Percentiles rank a stretch among this genome's conserved stretches.
Conservation (phyloP, 768 basidiomycete genomes). For the Phaffia australis region DNA sequence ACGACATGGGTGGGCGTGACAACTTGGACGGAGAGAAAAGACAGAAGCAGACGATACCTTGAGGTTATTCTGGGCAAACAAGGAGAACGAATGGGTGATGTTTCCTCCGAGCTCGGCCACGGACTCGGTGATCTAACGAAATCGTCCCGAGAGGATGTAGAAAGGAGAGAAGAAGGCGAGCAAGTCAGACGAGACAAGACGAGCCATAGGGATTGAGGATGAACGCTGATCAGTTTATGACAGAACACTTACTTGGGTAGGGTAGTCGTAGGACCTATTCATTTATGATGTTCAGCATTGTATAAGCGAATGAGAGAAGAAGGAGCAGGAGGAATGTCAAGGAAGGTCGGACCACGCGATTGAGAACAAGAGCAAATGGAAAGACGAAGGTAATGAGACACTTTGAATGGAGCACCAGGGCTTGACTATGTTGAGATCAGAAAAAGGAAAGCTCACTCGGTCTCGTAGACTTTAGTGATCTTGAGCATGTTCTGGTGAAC, state of each 20-base stretch:
- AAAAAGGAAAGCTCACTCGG: conserved; percentile 43
- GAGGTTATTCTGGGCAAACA: conserved; percentile 39
- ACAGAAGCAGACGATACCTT: conserved; percentile 30
- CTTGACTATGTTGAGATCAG: background rate
- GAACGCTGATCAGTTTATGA: background rate
- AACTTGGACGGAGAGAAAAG: background rate
- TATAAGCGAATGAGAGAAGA: background rate
- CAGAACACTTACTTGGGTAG: conserved; percentile 19
- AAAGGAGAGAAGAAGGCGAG: background rate
- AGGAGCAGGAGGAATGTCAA: too few relatives aligned
- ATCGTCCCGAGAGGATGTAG: background rate
- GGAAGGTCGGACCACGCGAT: too few relatives aligned
- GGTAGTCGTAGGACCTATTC: conserved; percentile 53
- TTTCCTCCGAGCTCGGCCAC: conserved; percentile 33
- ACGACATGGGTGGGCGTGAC: too few relatives aligned
- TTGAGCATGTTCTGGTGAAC: conserved; percentile 69
- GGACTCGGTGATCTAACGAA: conserved; percentile 47
- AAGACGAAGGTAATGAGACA: background rate
- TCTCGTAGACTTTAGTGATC: conserved; percentile 78
- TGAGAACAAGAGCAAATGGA: too few relatives aligned
- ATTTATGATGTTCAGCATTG: too few relatives aligned
- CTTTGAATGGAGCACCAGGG: background rate
- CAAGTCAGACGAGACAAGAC: background rate
- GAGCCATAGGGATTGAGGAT: background rate
- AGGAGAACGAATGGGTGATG: conserved; percentile 34